These are phyloP conservation scores for Calonectria fujianensis DNA, from an alignment of 2,329 filamentous ascomycete species.

Conservation along the genomic window DNA sequence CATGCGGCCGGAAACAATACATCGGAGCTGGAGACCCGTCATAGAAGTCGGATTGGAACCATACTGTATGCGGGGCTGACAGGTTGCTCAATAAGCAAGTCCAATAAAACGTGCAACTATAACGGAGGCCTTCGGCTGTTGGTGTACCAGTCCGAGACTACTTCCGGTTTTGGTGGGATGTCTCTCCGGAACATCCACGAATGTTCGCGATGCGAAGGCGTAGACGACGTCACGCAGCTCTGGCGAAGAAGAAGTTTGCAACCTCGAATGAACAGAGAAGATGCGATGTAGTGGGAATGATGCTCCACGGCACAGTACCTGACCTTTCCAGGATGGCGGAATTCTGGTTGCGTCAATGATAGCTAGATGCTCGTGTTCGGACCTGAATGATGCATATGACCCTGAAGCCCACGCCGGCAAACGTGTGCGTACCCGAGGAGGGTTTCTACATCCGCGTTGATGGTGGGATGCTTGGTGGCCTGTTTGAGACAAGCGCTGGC, in stretches of 20 bases:
- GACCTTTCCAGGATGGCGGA: conserved; percentile 1
- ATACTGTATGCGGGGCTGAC: conserved; percentile 21
- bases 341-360: background rate
- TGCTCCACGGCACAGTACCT: no score
- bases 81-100: conserved; percentile 11
- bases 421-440: background rate
- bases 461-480: background rate
- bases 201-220: background rate
- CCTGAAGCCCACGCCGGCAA: background rate
- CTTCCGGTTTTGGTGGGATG: background rate
- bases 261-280: background rate
- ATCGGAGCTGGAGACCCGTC: conserved; percentile 13
- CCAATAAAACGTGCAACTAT: conserved; percentile 4
- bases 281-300: background rate
- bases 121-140: background rate
- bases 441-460: background rate
- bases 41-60: conserved; percentile 6
- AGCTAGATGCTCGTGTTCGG: background rate
- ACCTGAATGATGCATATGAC: background rate
- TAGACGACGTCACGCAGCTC: background rate
- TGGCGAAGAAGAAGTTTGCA: background rate
- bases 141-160: background rate
- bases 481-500: background rate
- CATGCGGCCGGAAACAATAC: conserved; percentile 13
- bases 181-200: background rate